Base-by-base conservation (phyloP, 2,329 filamentous ascomycete species). In the Lachnellula cervina region DNA sequence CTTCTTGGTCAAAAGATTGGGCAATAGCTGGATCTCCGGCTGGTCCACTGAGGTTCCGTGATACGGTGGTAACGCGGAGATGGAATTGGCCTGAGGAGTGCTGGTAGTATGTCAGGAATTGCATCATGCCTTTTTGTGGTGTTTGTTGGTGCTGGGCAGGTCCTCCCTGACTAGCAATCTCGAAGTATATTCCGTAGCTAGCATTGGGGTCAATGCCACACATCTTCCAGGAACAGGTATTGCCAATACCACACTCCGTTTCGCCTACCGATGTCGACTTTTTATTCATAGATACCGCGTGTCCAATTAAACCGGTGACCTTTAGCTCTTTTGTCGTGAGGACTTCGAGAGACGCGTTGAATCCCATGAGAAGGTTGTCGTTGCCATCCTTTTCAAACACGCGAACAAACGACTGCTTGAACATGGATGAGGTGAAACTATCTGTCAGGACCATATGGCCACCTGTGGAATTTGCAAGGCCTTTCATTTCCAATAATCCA, bases 171-270 rank as follows among this genome's bases (percentile, higher is more conserved):
- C 89, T 90, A 47, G 94, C 93, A 69, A 99, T 95, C 73, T 99
- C 94, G 66, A 97, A 99, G 75, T 97, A 99, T 60, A 99, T 82
- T 59, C 91, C 94, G 67, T 97, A 97, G 68, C 91, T 97, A 34
- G 94, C 86, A 54, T 86, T 88, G 11, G 94, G 94, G 66, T 97
- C 92, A 64, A 99, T 97, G 64, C 91, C 92, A 68, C 94, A 97
- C 93, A 99, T 97, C 76, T 99, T 99, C 94, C 94, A 99, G 3
- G 92, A 93, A 73, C 93, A 97, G 0, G 94, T 99, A 71, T 97
- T 97, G 62, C 94, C 94, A 66, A 99, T 97, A 68, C 94, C 94
- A 67, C 93, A 97, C 71, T 99, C 94, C 0, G 94, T 97, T 76
- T 99, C 94, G 52, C 94, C 94, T 13, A 99, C 94, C 1, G 91